Evolutionary conservation across 208 protist species (phyloP), one percentile per base, ranked within the genome.

Genomic region (Leishmania aethiopica): DNA sequence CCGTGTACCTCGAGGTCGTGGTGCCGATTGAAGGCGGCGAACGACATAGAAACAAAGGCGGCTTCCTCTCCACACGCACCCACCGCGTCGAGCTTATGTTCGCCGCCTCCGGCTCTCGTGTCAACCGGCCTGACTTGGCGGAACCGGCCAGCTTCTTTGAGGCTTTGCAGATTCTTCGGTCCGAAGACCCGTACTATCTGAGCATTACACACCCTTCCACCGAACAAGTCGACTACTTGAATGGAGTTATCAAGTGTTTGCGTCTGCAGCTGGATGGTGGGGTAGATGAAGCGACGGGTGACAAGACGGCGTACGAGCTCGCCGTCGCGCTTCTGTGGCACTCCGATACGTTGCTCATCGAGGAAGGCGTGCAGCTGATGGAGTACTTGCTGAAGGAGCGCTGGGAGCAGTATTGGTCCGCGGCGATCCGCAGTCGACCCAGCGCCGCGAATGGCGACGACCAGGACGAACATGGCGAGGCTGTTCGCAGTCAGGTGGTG

Each of bases 361-460:
- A 90, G 70, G 91, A 95, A 80, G 94, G 94, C 69, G 75, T 96
- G 40, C 81, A 84, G 57, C 62, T 97, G 64, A 93, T 97, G 90
- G 89, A 95, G 79, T 88, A 83, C 15, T 74, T 97, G 22, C 79
- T 93, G 49, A 91, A 87, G 71, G 77, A 83, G 40, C 81, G 84
- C 32, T 94, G 92, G 92, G 49, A 88, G 22, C 42, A 81, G n/a
- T 87, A 81, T 45, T 94, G 91, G 90, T 66, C 74, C 1, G 62
- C 79, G 4, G 83, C 87, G 49, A 67, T 84, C 55, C 55, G 62
- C n/a, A 28, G 40, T 2, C 53, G 47, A 22, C 79, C 40, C 57
- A 49, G 53, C 51, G 47, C 17, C 4, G 8, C 22, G 2, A 13
- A 1, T n/a, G 72, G 51, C 45, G 62, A 76, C 7, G 69, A 49